Evolutionary conservation across 371 early-diverging fungal genomes (phyloP).

Genomic region (Mortierella sp.): DNA sequence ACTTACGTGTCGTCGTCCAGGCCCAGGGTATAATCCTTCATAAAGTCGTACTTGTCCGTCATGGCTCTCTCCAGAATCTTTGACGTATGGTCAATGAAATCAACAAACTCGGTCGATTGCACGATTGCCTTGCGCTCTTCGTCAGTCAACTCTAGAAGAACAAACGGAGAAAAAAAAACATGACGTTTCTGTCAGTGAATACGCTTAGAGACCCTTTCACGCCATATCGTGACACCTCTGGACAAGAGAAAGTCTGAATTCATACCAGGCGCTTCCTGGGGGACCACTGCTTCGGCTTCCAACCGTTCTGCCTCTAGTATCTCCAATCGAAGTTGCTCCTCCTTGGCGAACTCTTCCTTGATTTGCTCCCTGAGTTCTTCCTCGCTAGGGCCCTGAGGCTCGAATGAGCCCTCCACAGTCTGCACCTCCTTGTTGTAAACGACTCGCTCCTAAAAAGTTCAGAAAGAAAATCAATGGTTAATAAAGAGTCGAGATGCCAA

Average conservation of each 20-base stretch:
- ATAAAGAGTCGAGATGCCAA: neutral
- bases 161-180: neutral
- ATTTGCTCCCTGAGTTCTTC: constrained; percentile 73
- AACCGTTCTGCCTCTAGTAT: constrained; percentile 73
- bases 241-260: neutral
- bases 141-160: constrained; percentile 80
- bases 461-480: neutral
- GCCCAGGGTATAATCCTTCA: constrained; percentile 93
- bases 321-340: constrained; percentile 71
- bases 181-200: neutral
- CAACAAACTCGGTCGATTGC: constrained; percentile 79
- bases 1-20: constrained; percentile 72
- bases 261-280: constrained; percentile 48
- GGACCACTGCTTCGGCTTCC: constrained; percentile 63
- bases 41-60: constrained; percentile 90
- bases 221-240: constrained; percentile 21
- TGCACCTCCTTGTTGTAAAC: constrained; percentile 93
- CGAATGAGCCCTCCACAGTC: constrained; percentile 76
- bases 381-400: constrained; percentile 71
- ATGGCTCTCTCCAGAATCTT: constrained; percentile 93
- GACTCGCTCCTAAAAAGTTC: constrained; percentile 78
- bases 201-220: neutral
- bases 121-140: constrained; percentile 83
- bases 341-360: constrained; percentile 70
- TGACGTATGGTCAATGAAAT: constrained; percentile 90